A percentile compares a stretch with the other conserved stretches of the same genome.
Conservation (phyloP, 2,329 filamentous ascomycete species). For the Parastagonospora nodorum region DNA sequence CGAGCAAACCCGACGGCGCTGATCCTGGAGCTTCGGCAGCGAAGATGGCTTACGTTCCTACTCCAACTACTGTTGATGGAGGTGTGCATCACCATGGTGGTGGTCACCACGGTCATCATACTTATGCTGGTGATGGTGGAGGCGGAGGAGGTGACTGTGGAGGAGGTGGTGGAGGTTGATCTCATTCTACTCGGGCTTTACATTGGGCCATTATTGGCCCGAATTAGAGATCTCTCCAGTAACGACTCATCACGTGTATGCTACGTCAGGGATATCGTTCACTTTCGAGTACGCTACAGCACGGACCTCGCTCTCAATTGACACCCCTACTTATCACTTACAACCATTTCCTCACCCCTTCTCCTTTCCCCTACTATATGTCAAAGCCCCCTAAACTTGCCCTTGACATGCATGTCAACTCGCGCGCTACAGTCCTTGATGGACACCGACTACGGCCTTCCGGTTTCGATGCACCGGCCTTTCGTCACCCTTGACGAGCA, state of each 20-base stretch:
- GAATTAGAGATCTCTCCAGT: too few species aligned
- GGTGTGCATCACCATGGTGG: neutral
- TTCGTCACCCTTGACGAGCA: neutral
- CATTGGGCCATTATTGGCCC: too few species aligned
- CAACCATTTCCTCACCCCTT: too few species aligned
- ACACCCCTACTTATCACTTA: too few species aligned
- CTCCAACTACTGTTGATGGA: neutral
- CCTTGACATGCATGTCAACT: neutral
- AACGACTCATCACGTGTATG: too few species aligned
- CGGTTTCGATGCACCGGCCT: slow-evolving; percentile 1
- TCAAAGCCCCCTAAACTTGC: too few species aligned
- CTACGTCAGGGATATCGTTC: too few species aligned
- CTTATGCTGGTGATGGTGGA: slow-evolving; percentile 10
- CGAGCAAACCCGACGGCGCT: slow-evolving; percentile 7
- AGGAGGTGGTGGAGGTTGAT: slow-evolving; percentile 10
- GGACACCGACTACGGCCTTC: neutral
- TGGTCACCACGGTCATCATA: slow-evolving; percentile 6
- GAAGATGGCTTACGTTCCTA: slow-evolving; percentile 9
- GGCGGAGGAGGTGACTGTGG: slow-evolving; percentile 8
- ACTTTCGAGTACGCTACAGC: too few species aligned
- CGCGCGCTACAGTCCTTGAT: neutral
- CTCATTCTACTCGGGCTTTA: too few species aligned
- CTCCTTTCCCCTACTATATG: too few species aligned
- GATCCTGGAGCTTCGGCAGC: neutral
- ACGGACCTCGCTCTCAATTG: too few species aligned